Percentiles rank a stretch among this genome's conserved stretches.
phyloP scores from a whole-genome alignment of 306 rosid genomes.

The Vicia villosa region DNA sequence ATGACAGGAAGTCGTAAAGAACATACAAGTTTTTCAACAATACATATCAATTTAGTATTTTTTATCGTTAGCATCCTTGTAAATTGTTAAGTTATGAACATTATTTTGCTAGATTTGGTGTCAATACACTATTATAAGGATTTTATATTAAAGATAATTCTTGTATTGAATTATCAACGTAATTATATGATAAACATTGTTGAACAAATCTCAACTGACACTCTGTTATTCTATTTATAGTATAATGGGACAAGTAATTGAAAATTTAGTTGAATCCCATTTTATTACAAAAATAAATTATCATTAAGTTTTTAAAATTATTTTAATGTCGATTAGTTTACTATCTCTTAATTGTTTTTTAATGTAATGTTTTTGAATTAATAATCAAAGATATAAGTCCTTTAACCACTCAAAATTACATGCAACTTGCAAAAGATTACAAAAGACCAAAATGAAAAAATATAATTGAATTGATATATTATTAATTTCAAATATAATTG shows the following conservation, averaged over 20 bases:
- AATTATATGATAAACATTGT: neutral
- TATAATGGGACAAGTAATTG: neutral
- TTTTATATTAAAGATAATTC: neutral
- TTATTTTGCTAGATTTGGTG: neutral
- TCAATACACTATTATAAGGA: neutral
- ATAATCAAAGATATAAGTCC: too few relatives aligned
- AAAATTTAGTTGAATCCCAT: neutral
- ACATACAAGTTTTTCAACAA: neutral
- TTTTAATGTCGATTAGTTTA: neutral
- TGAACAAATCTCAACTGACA: neutral
- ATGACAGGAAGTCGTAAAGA: neutral
- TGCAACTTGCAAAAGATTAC: too few relatives aligned
- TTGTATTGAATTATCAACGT: neutral
- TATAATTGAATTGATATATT: too few relatives aligned
- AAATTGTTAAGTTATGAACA: neutral
- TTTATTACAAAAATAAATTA: neutral
- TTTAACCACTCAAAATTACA: too few relatives aligned
- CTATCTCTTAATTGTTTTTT: too few relatives aligned
- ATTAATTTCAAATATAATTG: too few relatives aligned
- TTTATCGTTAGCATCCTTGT: neutral
- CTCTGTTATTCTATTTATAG: neutral
- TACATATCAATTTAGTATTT: neutral
- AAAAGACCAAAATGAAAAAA: too few relatives aligned
- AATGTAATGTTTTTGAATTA: too few relatives aligned
- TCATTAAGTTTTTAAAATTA: too few relatives aligned